Base-by-base conservation (phyloP, 2,329 filamentous ascomycete genomes). In the Pseudohalonectria lignicola region DNA sequence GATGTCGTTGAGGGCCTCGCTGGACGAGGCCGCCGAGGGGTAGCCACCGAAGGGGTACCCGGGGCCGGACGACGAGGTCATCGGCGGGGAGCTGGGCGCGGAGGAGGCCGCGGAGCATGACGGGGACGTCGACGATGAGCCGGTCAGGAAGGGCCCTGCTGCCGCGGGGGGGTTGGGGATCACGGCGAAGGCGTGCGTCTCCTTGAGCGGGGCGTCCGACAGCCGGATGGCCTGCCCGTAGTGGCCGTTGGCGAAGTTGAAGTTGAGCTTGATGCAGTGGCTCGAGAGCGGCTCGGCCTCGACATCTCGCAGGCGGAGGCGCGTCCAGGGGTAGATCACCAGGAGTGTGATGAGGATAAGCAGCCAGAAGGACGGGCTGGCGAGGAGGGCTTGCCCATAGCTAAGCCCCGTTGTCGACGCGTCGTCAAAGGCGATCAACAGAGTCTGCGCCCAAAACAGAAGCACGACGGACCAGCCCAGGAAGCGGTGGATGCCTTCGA, bases 121-220 rank as follows among this genome's bases (percentile, higher is more conserved):
- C n/a, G n/a, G n/a, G n/a, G n/a, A n/a, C n/a, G n/a, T n/a, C n/a
- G n/a, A n/a, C n/a, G n/a, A n/a, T n/a, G n/a, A n/a, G n/a, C 20
- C 25, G 36, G 23, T 11, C 5, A 23, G 16, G 36, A 21, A 32
- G 12, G 19, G 16, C 4, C 12, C 15, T 5, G 38, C 35, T 11
- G 45, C 47, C 7, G 49, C 48, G 39, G 62, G 53, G 3, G 71
- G 66, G 42, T 75, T 69, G 1, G 81, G 76, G 43, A 87, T 82
- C 2, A 79, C 79, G 31, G 82, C 83, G 51, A 88, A 88, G 1
- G 77, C 74, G 59, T 88, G 83, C 68, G 80, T 85, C 56, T 88
- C 82, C 8, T 69, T 59, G 29, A 86, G 62, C 0, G 82, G 81
- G 8, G 67, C 64, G 38, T 70, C 68, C 3, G 80, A 73, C 18